These are phyloP conservation scores for Venturia aucupariae DNA, from an alignment of 2,329 filamentous ascomycete species.

Conservation along the genomic window DNA sequence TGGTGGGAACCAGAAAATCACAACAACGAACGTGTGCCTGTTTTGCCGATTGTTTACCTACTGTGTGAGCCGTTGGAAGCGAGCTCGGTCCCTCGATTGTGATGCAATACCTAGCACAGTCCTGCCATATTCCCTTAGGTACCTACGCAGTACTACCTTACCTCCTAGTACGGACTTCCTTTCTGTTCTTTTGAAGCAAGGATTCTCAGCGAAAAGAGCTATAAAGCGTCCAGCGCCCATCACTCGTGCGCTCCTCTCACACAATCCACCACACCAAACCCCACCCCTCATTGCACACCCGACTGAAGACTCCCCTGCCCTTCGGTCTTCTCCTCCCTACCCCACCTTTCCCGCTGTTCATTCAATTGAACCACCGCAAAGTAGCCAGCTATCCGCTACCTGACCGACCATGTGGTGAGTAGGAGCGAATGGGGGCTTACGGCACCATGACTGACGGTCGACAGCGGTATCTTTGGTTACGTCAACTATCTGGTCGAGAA, in stretches of 20 bases:
- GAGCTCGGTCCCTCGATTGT: neutral
- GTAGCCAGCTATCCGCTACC: neutral
- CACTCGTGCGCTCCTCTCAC: neutral
- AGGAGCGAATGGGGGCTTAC: neutral
- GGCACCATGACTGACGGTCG: neutral
- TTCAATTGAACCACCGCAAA: neutral
- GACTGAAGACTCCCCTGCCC: neutral
- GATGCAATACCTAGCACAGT: constrained; percentile 1
- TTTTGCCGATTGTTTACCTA: neutral
- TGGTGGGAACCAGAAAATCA: constrained; percentile 1
- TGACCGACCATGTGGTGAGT: constrained; percentile 6
- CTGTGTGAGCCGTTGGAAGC: neutral
- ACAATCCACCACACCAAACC: neutral
- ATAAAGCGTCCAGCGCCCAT: neutral
- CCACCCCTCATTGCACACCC: neutral
- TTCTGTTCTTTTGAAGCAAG: neutral
- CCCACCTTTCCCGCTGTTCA: neutral
- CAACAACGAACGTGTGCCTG: neutral
- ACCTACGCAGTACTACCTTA: no score
- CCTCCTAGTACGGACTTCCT: no score
- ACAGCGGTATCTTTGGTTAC: constrained; percentile 92
- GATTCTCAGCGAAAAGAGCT: neutral
- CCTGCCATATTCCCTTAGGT: neutral
- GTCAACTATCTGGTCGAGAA: constrained; percentile 99
- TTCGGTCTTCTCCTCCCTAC: neutral